These are phyloP conservation scores for Yamagishiella unicocca DNA, from an alignment of 139 green algal genomes.

Conservation along the genomic window DNA sequence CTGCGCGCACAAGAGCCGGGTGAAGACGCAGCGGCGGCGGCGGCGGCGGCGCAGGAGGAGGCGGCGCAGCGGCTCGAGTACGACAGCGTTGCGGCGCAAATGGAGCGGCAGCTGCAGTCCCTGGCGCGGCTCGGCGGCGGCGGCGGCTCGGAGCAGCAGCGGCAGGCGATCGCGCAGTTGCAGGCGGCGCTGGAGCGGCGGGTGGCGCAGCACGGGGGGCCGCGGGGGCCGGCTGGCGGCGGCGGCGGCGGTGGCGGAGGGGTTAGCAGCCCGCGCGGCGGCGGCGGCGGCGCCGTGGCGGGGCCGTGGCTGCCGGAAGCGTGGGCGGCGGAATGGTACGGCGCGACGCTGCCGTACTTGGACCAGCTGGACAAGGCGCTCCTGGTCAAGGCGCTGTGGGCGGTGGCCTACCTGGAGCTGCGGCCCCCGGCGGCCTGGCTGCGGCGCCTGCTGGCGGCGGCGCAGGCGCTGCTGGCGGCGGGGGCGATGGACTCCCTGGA, in stretches of 20 bases:
- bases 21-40: not conserved
- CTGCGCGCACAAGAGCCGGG: no score
- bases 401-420: constrained; percentile 3
- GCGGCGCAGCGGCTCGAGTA: not conserved
- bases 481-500: constrained; percentile 21
- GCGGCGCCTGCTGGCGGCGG: not conserved
- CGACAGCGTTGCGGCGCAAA: not conserved
- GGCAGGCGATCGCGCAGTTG: not conserved
- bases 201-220: not conserved
- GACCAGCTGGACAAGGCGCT: not conserved
- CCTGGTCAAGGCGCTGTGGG: constrained; percentile 40
- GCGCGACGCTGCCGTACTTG: not conserved
- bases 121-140: not conserved
- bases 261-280: not conserved
- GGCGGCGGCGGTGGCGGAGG: not conserved
- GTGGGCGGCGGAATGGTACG: constrained; percentile 27
- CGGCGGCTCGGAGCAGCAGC: not conserved
- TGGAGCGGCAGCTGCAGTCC: not conserved
- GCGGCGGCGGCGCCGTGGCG: not conserved
- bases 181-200: constrained; percentile 16
- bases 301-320: not conserved
- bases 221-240: not conserved
- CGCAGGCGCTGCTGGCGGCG: not conserved
- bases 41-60: no score
- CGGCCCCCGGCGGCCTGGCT: constrained; percentile 1